Percentiles rank a stretch among this genome's conserved stretches.
Conservation (phyloP, 768 basidiomycete species). For the Lactarius psammicola region DNA sequence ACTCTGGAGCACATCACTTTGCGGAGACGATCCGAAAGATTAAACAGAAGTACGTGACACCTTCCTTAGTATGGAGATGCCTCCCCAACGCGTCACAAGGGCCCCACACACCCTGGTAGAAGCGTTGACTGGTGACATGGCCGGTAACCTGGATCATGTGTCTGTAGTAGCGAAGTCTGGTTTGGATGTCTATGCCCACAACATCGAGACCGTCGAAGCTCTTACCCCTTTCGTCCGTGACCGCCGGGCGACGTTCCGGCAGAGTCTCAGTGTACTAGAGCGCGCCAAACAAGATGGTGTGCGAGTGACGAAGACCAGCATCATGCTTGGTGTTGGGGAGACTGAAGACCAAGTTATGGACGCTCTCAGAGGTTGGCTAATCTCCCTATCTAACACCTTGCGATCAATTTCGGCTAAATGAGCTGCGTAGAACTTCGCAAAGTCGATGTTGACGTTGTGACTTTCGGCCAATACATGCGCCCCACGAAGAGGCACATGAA, state of each 20-base stretch:
- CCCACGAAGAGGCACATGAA: constrained; percentile 99
- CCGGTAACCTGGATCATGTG: constrained; percentile 71
- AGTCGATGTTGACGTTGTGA: constrained; percentile 91
- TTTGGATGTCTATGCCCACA: constrained; percentile 97
- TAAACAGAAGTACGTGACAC: constrained; percentile 76
- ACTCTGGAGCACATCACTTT: constrained; percentile 92
- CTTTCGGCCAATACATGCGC: constrained; percentile 99
- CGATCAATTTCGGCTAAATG: constrained; percentile 15
- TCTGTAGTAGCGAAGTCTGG: constrained; percentile 87
- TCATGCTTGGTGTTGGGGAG: constrained; percentile 98
- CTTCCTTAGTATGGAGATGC: constrained; percentile 1
- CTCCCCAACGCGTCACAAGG: constrained; percentile 40
- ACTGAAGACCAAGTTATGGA: constrained; percentile 75
- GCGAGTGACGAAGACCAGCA: constrained; percentile 92
- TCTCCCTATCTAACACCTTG: constrained; percentile 3
- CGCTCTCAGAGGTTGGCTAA: constrained; percentile 70
- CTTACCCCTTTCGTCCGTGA: constrained; percentile 95
- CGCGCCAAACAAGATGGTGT: constrained; percentile 83
- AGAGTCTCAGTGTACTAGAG: constrained; percentile 76
- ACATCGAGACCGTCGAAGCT: constrained; percentile 93
- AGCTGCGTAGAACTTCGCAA: constrained; percentile 72
- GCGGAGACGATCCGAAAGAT: constrained; percentile 94
- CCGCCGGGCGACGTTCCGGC: constrained; percentile 86
- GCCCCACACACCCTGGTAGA: constrained; percentile 96
- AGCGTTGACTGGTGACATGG: constrained; percentile 94